phyloP scores from a whole-genome alignment of 2,329 filamentous ascomycete species.

The Monilinia vaccinii-corymbosi region DNA sequence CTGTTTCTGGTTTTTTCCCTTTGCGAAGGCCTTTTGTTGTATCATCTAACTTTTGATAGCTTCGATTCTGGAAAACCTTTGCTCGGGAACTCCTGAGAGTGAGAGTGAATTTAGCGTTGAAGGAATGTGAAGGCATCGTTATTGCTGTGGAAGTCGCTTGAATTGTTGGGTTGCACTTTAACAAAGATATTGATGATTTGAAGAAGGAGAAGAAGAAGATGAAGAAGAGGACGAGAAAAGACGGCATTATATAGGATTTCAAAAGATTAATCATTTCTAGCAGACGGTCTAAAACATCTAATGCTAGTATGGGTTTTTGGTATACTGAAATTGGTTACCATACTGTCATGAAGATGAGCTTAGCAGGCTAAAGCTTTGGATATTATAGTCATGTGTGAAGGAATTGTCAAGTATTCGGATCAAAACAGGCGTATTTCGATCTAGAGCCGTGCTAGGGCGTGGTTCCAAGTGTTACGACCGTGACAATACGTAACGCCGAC shows the following conservation, averaged over 20 bases:
- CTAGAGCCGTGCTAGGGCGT: too few species aligned
- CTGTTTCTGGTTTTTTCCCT: not conserved
- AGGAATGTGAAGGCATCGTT: not conserved
- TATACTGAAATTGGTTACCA: not conserved
- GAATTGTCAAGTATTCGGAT: too few species aligned
- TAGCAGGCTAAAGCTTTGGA: not conserved
- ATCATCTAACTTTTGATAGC: not conserved
- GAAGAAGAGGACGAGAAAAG: not conserved
- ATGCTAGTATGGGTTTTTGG: too few species aligned
- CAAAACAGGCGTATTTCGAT: too few species aligned
- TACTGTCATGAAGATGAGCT: not conserved
- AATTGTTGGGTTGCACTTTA: not conserved
- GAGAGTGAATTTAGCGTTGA: not conserved
- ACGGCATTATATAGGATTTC: too few species aligned
- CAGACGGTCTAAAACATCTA: too few species aligned
- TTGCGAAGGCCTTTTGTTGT: not conserved
- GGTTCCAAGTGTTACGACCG: too few species aligned
- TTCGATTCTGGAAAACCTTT: not conserved
- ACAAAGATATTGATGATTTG: not conserved
- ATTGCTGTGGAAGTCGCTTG: not conserved
- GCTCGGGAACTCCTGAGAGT: not conserved
- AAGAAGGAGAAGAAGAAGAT: not conserved
- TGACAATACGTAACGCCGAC: too few species aligned
- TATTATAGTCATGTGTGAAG: too few species aligned
- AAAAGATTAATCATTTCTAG: too few species aligned